Percentiles rank a stretch among this genome's conserved stretches.
Conservation (phyloP, 768 basidiomycete genomes). For the Trametes sanguinea region DNA sequence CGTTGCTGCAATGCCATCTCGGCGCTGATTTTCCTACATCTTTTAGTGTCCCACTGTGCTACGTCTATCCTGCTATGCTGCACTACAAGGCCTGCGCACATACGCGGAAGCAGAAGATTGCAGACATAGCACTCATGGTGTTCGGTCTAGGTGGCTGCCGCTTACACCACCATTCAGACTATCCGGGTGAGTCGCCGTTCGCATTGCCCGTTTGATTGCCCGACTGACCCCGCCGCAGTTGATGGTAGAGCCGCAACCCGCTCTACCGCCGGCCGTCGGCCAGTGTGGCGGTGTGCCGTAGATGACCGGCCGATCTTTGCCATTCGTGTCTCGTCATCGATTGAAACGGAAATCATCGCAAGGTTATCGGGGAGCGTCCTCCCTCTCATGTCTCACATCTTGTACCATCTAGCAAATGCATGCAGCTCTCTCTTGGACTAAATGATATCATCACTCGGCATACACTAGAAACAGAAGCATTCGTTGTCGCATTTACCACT, state of each 20-base stretch:
- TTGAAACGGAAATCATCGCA: no score
- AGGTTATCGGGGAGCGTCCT: no score
- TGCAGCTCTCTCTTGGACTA: no score
- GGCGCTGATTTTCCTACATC: not conserved
- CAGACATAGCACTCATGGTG: conserved; percentile 70
- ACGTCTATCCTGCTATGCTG: conserved; percentile 91
- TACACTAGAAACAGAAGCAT: no score
- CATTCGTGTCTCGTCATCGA: no score
- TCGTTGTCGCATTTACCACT: no score
- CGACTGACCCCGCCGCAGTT: conserved; percentile 42
- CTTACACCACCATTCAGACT: conserved; percentile 83
- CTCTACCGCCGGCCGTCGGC: conserved; percentile 37
- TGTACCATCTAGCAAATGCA: no score
- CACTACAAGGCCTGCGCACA: conserved; percentile 86
- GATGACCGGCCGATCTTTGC: not conserved
- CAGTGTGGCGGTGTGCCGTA: conserved; percentile 22
- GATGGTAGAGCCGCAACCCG: conserved; percentile 54
- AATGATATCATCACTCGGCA: no score
- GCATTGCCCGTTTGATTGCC: not conserved
- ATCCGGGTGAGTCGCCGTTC: conserved; percentile 50
- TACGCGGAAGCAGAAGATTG: conserved; percentile 62
- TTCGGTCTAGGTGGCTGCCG: conserved; percentile 72
- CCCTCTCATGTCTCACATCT: no score
- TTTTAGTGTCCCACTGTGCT: conserved; percentile 85
- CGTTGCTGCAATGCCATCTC: not conserved